Evolutionary conservation across 768 basidiomycete species (phyloP).

Genomic region (Sporobolomyces roseus): DNA sequence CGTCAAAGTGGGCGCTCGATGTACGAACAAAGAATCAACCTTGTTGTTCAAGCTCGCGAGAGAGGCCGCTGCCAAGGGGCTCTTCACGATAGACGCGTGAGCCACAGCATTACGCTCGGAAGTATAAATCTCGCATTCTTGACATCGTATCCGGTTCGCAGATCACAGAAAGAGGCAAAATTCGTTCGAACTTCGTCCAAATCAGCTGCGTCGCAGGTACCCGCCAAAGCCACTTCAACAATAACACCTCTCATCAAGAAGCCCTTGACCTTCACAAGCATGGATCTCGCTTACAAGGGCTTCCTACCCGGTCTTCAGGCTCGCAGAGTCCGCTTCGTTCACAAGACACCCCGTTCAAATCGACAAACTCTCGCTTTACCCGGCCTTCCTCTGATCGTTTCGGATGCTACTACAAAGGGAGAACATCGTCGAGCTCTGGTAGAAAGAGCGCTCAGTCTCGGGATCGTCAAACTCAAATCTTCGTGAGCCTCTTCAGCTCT

Average conservation of each 20-base stretch:
- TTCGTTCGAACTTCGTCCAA: too few species aligned
- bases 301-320: background rate
- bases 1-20: background rate
- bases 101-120: too few species aligned
- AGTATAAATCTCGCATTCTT: too few species aligned
- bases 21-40: background rate
- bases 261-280: background rate
- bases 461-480: background rate
- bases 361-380: background rate
- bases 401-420: background rate
- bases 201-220: too few species aligned
- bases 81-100: too few species aligned
- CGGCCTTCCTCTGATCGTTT: background rate
- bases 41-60: background rate
- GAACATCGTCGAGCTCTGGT: background rate
- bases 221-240: too few species aligned
- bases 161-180: too few species aligned
- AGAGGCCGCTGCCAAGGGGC: background rate
- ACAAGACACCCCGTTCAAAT: background rate
- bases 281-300: background rate
- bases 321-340: background rate
- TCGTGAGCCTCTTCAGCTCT: background rate
- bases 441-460: background rate
- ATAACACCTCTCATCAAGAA: too few species aligned
- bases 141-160: too few species aligned